Conservation (phyloP, 768 basidiomycete species). For the Calvatia gigantea region DNA sequence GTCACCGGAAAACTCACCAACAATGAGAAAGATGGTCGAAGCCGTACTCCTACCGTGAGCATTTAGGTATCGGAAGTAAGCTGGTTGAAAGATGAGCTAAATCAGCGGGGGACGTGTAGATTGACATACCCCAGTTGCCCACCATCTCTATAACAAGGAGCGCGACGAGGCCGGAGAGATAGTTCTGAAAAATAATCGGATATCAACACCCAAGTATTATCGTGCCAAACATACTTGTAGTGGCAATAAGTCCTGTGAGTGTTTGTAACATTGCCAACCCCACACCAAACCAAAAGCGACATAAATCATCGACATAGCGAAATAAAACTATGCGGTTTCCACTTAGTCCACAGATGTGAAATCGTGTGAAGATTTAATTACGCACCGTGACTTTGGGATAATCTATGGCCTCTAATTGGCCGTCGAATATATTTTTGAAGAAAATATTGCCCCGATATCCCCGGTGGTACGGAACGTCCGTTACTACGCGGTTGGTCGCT, state of each 20-base stretch:
- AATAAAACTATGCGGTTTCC: constrained; percentile 66
- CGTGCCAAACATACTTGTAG: constrained; percentile 59
- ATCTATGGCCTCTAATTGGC: constrained; percentile 87
- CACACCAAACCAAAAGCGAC: constrained; percentile 62
- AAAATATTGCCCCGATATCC: constrained; percentile 74
- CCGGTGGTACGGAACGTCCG: constrained; percentile 66
- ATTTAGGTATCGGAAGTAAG: constrained; percentile 94
- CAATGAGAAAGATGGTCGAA: constrained; percentile 88
- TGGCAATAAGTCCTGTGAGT: constrained; percentile 80
- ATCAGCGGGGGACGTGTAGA: background rate
- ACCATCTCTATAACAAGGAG: constrained; percentile 94
- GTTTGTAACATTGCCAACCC: constrained; percentile 80
- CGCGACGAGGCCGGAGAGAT: constrained; percentile 83
- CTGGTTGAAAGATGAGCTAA: constrained; percentile 32
- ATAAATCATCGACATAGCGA: constrained; percentile 81
- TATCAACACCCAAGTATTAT: background rate
- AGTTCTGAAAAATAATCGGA: constrained; percentile 53
- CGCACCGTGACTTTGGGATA: constrained; percentile 96
- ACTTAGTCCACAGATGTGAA: background rate
- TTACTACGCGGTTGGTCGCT: constrained; percentile 32
- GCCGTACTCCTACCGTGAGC: constrained; percentile 72
- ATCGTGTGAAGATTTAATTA: constrained; percentile 7
- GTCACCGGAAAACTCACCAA: constrained; percentile 50
- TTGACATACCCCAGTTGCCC: constrained; percentile 75
- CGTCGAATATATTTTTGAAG: constrained; percentile 87